A percentile compares a stretch with the other conserved stretches of the same genome.
Evolutionary conservation across 2,329 filamentous ascomycete genomes (phyloP).

Genomic region (Lachnellula cervina): DNA sequence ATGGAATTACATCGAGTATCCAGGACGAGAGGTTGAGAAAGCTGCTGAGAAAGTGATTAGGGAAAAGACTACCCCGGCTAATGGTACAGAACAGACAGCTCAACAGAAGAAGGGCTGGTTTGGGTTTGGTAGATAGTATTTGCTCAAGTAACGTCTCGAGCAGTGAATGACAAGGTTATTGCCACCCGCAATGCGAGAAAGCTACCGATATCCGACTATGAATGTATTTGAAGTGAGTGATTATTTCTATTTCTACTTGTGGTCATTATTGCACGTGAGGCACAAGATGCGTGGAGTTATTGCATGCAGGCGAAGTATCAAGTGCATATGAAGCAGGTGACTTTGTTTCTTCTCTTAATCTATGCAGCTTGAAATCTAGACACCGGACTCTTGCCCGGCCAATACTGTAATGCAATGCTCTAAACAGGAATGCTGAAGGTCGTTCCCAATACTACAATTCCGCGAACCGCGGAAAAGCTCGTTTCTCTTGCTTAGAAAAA

Average conservation of each 20-base stretch:
- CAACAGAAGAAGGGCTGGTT: conserved; percentile 72
- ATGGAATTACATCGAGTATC: conserved; percentile 97
- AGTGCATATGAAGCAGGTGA: too few species aligned
- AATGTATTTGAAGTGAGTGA: too few species aligned
- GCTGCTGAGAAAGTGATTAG: conserved; percentile 18
- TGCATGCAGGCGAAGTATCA: too few species aligned
- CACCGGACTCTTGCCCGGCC: neutral
- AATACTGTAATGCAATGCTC: neutral
- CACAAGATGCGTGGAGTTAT: neutral
- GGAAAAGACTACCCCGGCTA: conserved; percentile 24
- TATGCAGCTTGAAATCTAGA: neutral
- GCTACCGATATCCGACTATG: too few species aligned
- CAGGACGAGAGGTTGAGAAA: conserved; percentile 48
- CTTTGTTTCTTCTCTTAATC: too few species aligned
- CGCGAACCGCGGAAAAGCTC: neutral
- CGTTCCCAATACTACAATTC: neutral
- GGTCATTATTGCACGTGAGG: neutral
- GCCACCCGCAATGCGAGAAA: neutral
- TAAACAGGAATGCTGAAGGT: neutral
- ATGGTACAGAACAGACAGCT: conserved; percentile 34
- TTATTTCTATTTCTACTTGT: neutral
- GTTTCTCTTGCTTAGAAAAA: conserved; percentile 58
- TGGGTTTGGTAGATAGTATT: conserved; percentile 47
- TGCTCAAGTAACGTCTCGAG: too few species aligned
- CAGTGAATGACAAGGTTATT: neutral